phyloP scores from a whole-genome alignment of 805 yeast genomes.

The Metschnikowia anglica region DNA sequence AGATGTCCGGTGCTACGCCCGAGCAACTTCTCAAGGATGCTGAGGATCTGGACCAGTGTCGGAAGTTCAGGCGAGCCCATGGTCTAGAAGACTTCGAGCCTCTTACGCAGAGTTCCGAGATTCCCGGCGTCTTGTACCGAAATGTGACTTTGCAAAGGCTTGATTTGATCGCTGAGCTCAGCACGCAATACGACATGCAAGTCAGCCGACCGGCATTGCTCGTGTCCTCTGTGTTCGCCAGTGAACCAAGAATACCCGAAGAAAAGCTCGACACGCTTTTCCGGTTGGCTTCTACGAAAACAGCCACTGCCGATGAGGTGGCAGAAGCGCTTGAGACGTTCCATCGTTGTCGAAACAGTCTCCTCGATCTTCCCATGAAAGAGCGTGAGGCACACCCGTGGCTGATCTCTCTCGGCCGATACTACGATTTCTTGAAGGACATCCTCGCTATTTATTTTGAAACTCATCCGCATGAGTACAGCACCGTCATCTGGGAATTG shows the following conservation, averaged over 20 bases:
- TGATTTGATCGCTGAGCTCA: slow-evolving; percentile 5
- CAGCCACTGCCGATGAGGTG: slow-evolving; percentile 7
- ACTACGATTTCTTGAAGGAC: slow-evolving; percentile 5
- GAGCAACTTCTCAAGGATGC: slow-evolving; percentile 10
- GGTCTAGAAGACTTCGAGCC: slow-evolving; percentile 7
- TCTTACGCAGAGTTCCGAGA: neutral
- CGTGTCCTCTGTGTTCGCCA: slow-evolving; percentile 7
- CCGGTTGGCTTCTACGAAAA: neutral
- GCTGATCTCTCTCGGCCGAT: slow-evolving; percentile 4
- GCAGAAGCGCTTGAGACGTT: slow-evolving; percentile 11
- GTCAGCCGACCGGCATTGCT: slow-evolving; percentile 8
- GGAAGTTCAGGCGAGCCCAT: slow-evolving; percentile 5
- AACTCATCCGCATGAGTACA: slow-evolving; percentile 2
- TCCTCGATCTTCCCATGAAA: slow-evolving; percentile 9
- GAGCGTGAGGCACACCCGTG: slow-evolving; percentile 9
- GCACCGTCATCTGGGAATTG: slow-evolving; percentile 15
- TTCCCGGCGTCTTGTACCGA: neutral
- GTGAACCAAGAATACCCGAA: neutral
- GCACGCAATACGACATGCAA: slow-evolving; percentile 2
- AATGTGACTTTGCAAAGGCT: slow-evolving; percentile 1
- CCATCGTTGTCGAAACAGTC: slow-evolving; percentile 7
- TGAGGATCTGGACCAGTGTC: slow-evolving; percentile 7
- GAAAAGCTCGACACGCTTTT: neutral
- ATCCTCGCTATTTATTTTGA: slow-evolving; percentile 5
- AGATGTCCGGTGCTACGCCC: slow-evolving; percentile 1